phyloP scores from a whole-genome alignment of 345 rosid species.

The Isatis tinctoria region DNA sequence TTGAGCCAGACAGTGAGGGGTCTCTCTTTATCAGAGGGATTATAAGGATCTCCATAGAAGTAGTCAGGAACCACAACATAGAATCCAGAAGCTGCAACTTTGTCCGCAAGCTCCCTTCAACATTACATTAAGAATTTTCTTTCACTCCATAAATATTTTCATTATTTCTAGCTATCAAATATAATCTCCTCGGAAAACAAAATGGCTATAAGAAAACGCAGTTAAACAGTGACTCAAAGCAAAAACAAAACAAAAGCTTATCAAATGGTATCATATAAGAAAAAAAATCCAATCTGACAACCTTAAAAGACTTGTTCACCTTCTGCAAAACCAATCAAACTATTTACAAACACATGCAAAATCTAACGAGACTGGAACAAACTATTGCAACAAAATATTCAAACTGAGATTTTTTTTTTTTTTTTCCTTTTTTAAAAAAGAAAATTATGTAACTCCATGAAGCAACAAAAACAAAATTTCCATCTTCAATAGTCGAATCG shows the following conservation, averaged over 20 bases:
- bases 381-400: not conserved
- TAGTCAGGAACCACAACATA: conserved; percentile 74
- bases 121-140: not conserved
- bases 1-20: conserved; percentile 47
- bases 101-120: conserved; percentile 66
- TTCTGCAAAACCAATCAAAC: conserved; percentile 1
- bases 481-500: not conserved
- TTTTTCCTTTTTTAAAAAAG: too few relatives aligned
- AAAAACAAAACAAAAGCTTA: not conserved
- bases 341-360: not conserved
- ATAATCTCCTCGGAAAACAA: not conserved
- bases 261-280: not conserved
- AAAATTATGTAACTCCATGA: too few relatives aligned
- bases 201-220: too few relatives aligned
- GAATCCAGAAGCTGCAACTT: conserved; percentile 71
- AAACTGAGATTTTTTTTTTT: not conserved
- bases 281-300: not conserved
- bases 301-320: not conserved
- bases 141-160: not conserved
- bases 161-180: not conserved
- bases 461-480: not conserved
- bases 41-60: conserved; percentile 51
- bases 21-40: conserved; percentile 33
- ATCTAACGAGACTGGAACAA: not conserved
- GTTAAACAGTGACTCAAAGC: not conserved